Evolutionary conservation across 225 moss, liverwort and hornwort genomes (phyloP).

Genomic region (Pleurozium schreberi): DNA sequence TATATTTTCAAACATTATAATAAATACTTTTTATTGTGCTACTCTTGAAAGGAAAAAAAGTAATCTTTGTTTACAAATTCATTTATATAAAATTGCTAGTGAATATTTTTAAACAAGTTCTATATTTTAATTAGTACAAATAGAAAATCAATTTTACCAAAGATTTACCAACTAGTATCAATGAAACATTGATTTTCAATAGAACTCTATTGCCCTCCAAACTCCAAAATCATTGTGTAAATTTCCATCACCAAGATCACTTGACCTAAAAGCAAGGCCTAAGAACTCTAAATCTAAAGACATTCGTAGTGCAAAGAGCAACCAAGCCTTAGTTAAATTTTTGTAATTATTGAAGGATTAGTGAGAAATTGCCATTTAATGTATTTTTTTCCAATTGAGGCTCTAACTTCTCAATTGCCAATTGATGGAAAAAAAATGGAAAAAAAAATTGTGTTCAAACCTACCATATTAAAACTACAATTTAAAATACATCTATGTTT

Average conservation of each 20-base stretch:
- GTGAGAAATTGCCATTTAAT: neutral
- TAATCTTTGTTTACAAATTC: neutral
- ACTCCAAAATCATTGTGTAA: too few relatives aligned
- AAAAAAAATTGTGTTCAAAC: neutral
- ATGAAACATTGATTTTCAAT: neutral
- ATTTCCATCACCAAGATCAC: too few relatives aligned
- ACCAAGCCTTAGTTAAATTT: neutral
- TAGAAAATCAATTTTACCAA: neutral
- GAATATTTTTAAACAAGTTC: neutral
- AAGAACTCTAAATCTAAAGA: rapidly evolving
- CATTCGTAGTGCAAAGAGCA: neutral
- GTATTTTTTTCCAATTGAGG: neutral
- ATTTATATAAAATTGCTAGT: neutral
- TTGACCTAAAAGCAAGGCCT: rapidly evolving
- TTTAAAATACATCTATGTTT: neutral
- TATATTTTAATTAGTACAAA: neutral
- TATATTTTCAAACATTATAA: neutral
- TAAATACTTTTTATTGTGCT: neutral
- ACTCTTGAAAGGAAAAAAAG: neutral
- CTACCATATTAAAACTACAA: neutral
- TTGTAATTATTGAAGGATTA: neutral
- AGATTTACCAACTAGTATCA: neutral
- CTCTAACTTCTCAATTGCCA: neutral
- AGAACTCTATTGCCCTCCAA: too few relatives aligned
- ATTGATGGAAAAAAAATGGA: neutral